Evolutionary conservation across 169 alveolate species (phyloP).

Genomic region (Babesia caballi): DNA sequence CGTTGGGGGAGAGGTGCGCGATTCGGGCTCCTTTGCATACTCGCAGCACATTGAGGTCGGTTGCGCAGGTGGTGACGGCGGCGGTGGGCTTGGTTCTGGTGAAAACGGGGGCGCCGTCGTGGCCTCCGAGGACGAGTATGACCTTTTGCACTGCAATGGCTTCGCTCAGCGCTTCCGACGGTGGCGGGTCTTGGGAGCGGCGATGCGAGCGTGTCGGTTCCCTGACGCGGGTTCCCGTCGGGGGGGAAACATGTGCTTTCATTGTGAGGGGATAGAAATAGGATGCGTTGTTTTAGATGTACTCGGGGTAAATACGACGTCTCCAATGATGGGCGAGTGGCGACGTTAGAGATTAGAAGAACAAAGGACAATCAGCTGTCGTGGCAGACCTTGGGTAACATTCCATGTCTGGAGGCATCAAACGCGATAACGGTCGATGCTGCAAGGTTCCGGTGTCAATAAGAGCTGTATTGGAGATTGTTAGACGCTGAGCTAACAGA

Average conservation of each 20-base stretch:
- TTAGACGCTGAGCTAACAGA: too few species aligned
- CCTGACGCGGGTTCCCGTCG: not conserved
- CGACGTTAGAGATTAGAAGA: too few species aligned
- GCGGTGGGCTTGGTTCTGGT: not conserved
- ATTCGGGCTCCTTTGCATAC: not conserved
- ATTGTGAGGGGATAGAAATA: too few species aligned
- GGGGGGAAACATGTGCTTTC: not conserved
- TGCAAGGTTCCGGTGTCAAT: too few species aligned
- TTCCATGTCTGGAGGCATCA: too few species aligned
- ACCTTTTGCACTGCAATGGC: not conserved
- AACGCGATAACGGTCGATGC: too few species aligned
- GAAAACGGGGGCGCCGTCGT: slow-evolving; percentile 18
- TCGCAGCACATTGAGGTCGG: not conserved
- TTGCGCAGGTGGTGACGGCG: not conserved
- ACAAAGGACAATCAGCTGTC: too few species aligned
- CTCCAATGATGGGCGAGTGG: too few species aligned
- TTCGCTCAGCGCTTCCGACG: slow-evolving; percentile 6
- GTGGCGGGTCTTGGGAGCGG: not conserved
- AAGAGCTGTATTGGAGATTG: too few species aligned
- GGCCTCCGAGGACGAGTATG: slow-evolving; percentile 14
- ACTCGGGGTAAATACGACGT: too few species aligned
- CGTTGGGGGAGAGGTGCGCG: slow-evolving; percentile 24
- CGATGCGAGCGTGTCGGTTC: not conserved
- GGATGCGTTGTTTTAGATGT: too few species aligned
- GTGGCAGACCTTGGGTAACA: too few species aligned